These are phyloP conservation scores for Grosmannia serpens DNA, from an alignment of 2,329 filamentous ascomycete species.

Conservation along the genomic window DNA sequence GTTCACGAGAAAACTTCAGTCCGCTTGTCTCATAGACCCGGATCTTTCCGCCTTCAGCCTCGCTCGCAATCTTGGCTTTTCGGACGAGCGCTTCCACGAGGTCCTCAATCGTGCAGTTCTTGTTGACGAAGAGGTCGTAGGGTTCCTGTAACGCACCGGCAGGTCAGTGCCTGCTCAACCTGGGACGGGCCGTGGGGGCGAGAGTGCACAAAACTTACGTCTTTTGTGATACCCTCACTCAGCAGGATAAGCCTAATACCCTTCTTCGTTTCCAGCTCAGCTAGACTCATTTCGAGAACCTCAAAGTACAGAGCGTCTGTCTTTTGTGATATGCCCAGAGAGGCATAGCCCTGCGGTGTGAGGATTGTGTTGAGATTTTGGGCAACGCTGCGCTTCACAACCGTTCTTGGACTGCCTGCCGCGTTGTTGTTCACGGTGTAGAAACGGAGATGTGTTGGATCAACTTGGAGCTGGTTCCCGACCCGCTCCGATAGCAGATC, in stretches of 20 bases:
- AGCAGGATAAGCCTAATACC: conserved; percentile 72
- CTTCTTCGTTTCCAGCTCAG: conserved; percentile 90
- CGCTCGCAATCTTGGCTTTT: conserved; percentile 69
- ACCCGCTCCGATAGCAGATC: conserved; percentile 79
- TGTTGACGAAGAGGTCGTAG: conserved; percentile 75
- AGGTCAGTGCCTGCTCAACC: conserved; percentile 11
- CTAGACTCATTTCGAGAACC: conserved; percentile 84
- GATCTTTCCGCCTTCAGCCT: conserved; percentile 56
- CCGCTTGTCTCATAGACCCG: conserved; percentile 74
- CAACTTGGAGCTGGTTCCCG: conserved; percentile 62
- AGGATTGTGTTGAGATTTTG: conserved; percentile 72
- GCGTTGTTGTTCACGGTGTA: conserved; percentile 65
- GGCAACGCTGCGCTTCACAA: conserved; percentile 61
- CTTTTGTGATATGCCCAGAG: conserved; percentile 58
- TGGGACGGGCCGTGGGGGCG: too few relatives aligned
- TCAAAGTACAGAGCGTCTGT: conserved; percentile 82
- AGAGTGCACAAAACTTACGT: conserved; percentile 41
- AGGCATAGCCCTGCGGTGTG: conserved; percentile 58
- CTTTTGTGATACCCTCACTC: conserved; percentile 82
- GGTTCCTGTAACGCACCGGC: conserved; percentile 45
- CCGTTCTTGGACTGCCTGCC: conserved; percentile 63
- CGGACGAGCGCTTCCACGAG: conserved; percentile 65
- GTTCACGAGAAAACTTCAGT: conserved; percentile 73
- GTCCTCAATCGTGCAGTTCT: conserved; percentile 71
- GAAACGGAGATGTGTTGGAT: conserved; percentile 82